phyloP scores from a whole-genome alignment of 2,329 filamentous ascomycete genomes.

The Cercospora sp. region DNA sequence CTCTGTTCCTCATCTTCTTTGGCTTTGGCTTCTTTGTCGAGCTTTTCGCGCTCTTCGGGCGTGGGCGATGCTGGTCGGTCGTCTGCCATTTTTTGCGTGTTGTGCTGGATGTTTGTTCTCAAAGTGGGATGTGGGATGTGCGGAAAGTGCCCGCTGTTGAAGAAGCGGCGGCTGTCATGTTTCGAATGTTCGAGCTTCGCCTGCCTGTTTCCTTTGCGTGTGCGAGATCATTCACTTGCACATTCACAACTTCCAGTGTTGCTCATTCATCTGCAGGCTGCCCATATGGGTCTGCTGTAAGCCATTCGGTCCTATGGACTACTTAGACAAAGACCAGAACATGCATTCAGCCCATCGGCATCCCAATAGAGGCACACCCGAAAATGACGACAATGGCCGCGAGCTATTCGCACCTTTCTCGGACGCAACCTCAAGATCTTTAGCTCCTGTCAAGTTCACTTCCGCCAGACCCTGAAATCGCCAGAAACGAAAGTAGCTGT shows the following conservation, averaged over 20 bases:
- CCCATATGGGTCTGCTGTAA: background rate
- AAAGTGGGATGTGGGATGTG: background rate
- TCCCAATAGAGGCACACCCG: background rate
- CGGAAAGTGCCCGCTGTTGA: conserved; percentile 7
- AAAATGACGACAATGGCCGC: background rate
- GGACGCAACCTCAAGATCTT: background rate
- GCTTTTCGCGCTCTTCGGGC: conserved; percentile 55
- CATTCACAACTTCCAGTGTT: background rate
- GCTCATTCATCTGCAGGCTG: background rate
- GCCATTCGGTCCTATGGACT: too few species aligned
- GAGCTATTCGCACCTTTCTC: background rate
- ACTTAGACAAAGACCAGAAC: background rate
- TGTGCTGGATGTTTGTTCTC: conserved; percentile 3
- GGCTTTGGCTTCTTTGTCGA: conserved; percentile 61
- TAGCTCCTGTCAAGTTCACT: background rate
- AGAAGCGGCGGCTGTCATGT: background rate
- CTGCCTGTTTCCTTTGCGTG: background rate
- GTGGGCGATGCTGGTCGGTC: conserved; percentile 48
- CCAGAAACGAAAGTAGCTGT: background rate
- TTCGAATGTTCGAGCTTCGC: conserved; percentile 4
- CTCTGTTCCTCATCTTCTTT: conserved; percentile 86
- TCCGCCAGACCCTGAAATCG: background rate
- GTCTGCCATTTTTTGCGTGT: conserved; percentile 28
- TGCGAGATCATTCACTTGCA: background rate
- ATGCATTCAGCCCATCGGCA: background rate